These are phyloP conservation scores for Leishmania aethiopica DNA, from an alignment of 208 protist genomes.

Conservation along the genomic window DNA sequence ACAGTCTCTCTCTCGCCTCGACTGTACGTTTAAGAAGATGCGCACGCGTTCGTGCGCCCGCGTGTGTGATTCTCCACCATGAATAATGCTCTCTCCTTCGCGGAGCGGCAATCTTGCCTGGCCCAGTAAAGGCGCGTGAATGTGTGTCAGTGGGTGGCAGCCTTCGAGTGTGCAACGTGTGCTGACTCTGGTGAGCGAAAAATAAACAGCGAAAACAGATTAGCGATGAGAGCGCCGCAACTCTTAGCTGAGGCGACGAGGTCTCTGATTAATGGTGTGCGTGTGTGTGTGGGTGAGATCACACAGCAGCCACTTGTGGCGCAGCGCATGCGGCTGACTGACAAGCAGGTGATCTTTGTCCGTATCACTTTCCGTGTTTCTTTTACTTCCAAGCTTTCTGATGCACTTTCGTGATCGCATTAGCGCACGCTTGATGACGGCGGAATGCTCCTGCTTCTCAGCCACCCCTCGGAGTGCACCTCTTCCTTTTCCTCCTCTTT, in stretches of 20 bases:
- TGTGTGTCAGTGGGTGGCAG: background rate
- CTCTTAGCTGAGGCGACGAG: background rate
- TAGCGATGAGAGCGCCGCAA: background rate
- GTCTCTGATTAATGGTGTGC: background rate
- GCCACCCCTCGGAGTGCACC: background rate
- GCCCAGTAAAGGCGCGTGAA: background rate
- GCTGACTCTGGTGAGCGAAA: background rate
- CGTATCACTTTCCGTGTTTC: background rate
- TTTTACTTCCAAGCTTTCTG: background rate
- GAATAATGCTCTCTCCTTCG: background rate
- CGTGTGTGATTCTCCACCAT: background rate
- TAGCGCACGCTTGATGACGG: background rate
- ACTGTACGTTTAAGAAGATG: slow-evolving; percentile 1
- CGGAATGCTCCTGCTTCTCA: background rate
- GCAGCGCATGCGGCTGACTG: background rate
- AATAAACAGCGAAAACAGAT: background rate
- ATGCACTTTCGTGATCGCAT: background rate
- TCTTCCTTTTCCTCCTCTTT: background rate
- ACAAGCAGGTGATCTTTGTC: background rate
- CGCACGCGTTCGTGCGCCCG: background rate
- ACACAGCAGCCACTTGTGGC: background rate
- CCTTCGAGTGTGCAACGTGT: background rate
- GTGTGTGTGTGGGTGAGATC: background rate
- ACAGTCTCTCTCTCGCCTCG: background rate
- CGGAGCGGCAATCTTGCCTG: background rate